Percentiles rank a stretch among this genome's conserved stretches.
Evolutionary conservation across 2,329 filamentous ascomycete genomes (phyloP).

Genomic region (Plectosphaerella plurivora): DNA sequence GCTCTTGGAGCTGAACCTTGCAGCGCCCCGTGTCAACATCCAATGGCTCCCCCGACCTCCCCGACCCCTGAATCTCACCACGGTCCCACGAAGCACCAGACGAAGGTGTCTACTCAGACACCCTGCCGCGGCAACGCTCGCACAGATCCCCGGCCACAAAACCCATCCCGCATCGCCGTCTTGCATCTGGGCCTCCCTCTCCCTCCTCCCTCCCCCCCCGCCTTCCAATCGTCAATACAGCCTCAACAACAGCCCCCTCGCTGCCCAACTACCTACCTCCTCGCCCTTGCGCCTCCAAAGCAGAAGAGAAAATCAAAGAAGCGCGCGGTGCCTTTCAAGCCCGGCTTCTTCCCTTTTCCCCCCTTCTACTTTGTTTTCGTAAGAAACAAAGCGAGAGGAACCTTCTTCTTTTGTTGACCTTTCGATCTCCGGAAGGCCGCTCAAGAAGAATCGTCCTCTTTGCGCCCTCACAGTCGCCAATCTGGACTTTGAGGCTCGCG

Average conservation of each 20-base stretch:
- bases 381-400: slow-evolving; percentile 60
- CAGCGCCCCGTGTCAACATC: slow-evolving; percentile 17
- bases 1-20: not conserved
- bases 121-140: slow-evolving; percentile 13
- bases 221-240: slow-evolving; percentile 10
- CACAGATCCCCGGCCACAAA: slow-evolving; percentile 15
- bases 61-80: not conserved
- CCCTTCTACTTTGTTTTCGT: slow-evolving; percentile 48
- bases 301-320: slow-evolving; percentile 13
- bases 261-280: slow-evolving; percentile 6
- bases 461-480: slow-evolving; percentile 76
- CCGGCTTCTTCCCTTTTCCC: slow-evolving; percentile 25
- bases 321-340: slow-evolving; percentile 11
- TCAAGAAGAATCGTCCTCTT: slow-evolving; percentile 58
- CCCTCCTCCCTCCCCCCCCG: slow-evolving; percentile 12
- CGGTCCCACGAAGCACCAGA: not conserved
- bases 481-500: slow-evolving; percentile 99
- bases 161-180: slow-evolving; percentile 15
- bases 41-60: slow-evolving; percentile 15
- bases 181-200: slow-evolving; percentile 11
- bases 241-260: not conserved
- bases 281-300: slow-evolving; percentile 10
- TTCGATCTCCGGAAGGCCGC: slow-evolving; percentile 55
- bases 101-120: slow-evolving; percentile 3
- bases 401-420: slow-evolving; percentile 59